Evolutionary conservation across 768 basidiomycete species (phyloP), one percentile per base, ranked within the genome.

Genomic region (Pulveroboletus ravenelii): DNA sequence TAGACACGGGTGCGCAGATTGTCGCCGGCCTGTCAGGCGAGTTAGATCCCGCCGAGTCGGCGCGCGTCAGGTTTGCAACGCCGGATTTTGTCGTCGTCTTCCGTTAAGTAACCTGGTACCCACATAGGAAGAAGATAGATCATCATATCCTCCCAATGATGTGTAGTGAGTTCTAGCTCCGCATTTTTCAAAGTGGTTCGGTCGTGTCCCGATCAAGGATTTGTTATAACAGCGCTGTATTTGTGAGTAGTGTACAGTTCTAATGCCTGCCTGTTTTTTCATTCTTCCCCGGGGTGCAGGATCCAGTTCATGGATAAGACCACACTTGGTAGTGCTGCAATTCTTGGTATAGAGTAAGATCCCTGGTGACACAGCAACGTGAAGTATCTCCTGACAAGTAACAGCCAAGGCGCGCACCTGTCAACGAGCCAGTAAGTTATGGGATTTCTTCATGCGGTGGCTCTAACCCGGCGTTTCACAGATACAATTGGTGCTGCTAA

Each of bases 221-320:
- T 10, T 35, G 10, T 17, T 10, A 43, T 49, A 6, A 5, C 47
- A 82, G 83, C 71, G 25, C 74, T 83, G 32, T 84, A 82, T 56
- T 81, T 74, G 80, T 82, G 58, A 31, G 45, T 9, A 10, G 30
- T 12, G 10, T 34, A 3, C 12, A 10, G 7, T 18, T 46, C 5
- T 13, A 1, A 4, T 15, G 18, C 10, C 7, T 10, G 18, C 12
- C 3, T 3, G 6, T 32, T 15, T 8, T 20, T 6, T 41, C 10
- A 44, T 32, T 34, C 14, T 13, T 23, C 29, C 3, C 15, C 23
- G 47, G 38, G 13, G 20, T 8, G n/a, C 51, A 82, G 85, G 78
- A 75, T 88, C n/a, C 85, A 87, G 61, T 87, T 82, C 52, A 87
- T 87, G 82, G 86, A 87, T 55, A 87, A 87, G 67, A 82, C 80